A percentile compares a stretch with the other conserved stretches of the same genome.
These are phyloP conservation scores for Nitzschia sp. DNA, from an alignment of 108 stramenopile genomes.

Conservation along the genomic window DNA sequence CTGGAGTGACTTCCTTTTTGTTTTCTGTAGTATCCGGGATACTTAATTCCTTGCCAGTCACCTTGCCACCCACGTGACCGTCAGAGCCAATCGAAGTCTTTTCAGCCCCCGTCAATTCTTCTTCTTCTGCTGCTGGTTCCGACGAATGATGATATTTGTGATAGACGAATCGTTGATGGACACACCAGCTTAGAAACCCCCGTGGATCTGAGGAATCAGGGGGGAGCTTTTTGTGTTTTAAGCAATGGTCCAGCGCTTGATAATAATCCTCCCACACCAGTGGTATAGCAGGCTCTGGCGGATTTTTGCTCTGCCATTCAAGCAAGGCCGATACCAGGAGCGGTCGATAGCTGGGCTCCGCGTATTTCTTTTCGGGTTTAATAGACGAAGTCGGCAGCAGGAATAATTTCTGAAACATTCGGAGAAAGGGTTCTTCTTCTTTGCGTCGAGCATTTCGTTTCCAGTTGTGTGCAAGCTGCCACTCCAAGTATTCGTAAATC, in stretches of 20 bases:
- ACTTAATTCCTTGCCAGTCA: no score
- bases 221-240: neutral
- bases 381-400: neutral
- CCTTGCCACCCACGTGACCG: no score
- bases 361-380: neutral
- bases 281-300: neutral
- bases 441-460: neutral
- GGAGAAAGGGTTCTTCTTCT: neutral
- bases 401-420: neutral
- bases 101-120: neutral
- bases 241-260: neutral
- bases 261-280: slow-evolving; percentile 3
- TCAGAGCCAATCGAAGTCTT: neutral
- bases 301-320: neutral
- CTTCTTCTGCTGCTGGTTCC: neutral
- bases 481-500: neutral
- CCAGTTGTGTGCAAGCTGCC: neutral
- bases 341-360: neutral
- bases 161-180: slow-evolving; percentile 4
- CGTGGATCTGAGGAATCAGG: neutral
- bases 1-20: no score
- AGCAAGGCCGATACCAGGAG: neutral
- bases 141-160: neutral
- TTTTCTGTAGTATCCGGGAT: no score
- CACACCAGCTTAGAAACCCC: neutral